phyloP scores from a whole-genome alignment of 345 rosid genomes.

The Luvunga scandens region DNA sequence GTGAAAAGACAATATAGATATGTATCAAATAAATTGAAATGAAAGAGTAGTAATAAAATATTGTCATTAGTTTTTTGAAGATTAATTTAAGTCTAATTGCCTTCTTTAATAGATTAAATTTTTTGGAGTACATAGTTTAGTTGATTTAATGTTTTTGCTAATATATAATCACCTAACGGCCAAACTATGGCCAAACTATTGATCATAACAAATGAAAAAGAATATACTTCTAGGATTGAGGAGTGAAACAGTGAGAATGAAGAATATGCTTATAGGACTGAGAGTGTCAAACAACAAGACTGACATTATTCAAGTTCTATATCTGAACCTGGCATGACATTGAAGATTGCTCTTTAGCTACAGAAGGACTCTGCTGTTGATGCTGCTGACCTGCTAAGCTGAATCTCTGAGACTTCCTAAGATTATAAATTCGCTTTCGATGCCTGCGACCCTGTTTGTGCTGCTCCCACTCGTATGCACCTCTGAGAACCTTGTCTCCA shows the following conservation, averaged over 20 bases:
- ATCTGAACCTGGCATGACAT: neutral
- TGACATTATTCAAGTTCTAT: neutral
- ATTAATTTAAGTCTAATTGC: neutral
- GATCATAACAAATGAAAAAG: neutral
- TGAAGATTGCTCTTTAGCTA: neutral
- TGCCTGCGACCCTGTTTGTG: slow-evolving; percentile 80
- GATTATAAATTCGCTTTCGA: slow-evolving; percentile 57
- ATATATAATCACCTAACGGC: neutral
- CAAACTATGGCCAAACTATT: neutral
- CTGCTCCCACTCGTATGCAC: slow-evolving; percentile 93
- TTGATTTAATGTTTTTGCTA: neutral
- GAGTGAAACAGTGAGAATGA: neutral
- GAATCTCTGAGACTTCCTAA: slow-evolving; percentile 35
- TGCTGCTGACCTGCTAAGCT: slow-evolving; percentile 18
- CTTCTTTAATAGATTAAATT: neutral
- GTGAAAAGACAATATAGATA: neutral
- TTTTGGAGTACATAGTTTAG: neutral
- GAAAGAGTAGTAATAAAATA: neutral
- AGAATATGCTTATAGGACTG: neutral
- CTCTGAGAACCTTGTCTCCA: slow-evolving; percentile 82
- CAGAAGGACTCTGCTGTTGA: neutral
- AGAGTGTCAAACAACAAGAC: neutral
- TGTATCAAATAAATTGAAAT: neutral
- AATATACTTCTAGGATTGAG: neutral
- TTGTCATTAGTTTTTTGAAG: neutral